Evolutionary conservation across 371 early-diverging fungal species (phyloP).

Genomic region (Mucor velutinosus): DNA sequence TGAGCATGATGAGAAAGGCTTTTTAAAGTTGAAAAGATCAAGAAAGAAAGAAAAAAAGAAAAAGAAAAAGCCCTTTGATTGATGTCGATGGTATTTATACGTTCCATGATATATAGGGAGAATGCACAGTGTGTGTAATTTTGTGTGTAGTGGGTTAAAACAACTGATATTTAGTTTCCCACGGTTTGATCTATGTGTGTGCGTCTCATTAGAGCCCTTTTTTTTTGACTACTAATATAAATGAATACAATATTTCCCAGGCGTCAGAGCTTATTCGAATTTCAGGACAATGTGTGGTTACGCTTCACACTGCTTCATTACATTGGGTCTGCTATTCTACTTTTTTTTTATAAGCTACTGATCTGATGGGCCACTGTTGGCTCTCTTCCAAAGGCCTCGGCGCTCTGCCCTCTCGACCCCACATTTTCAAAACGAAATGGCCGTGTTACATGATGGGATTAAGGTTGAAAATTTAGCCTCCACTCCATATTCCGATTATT

Average conservation of each 20-base stretch:
- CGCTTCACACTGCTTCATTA: background rate
- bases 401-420: background rate
- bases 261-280: background rate
- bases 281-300: background rate
- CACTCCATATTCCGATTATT: background rate
- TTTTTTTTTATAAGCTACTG: too few relatives aligned
- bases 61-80: background rate
- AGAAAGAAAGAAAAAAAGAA: background rate
- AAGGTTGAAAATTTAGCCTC: background rate
- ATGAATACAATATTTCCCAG: background rate
- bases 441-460: background rate
- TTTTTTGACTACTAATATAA: background rate
- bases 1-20: slow-evolving; percentile 8
- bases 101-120: background rate
- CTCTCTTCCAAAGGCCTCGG: background rate
- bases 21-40: background rate
- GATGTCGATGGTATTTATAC: background rate
- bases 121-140: background rate
- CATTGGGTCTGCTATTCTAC: too few relatives aligned
- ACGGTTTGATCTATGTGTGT: background rate
- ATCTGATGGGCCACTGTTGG: too few relatives aligned
- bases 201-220: background rate
- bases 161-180: background rate
- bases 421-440: background rate
- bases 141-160: background rate